Base-by-base conservation (phyloP, 176 grass and related monocot genomes). In the Guadua angustifolia region DNA sequence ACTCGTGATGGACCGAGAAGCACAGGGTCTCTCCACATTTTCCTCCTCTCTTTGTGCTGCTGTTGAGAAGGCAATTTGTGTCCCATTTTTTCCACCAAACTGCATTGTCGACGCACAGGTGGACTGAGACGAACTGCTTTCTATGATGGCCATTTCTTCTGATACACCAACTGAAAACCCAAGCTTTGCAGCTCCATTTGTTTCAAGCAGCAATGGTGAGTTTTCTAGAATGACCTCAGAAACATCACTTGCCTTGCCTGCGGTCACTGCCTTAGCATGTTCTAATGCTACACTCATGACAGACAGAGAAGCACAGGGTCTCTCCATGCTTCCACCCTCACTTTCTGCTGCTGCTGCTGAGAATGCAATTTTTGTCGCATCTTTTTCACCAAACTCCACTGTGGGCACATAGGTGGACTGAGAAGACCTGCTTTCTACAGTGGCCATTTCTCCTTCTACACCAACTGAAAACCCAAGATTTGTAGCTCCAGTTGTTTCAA, bases 201-300 rank as follows among this genome's bases (percentile, higher is more conserved):
- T 76, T 77, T 61, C 68, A 9, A 52, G 26, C 17, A 62, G 19
- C 49, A 62, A 53, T 26, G 61, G 22, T 38, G 82, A 76, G 64
- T 79, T 72, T 36, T 78, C 69, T 72, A 35, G 44, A 74, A 36
- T 44, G 7, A 59, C 42, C 73, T 87, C 66, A 79, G 55, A 84
- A 75, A 53, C 36, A 70, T 58, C 65, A 70, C 13, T 77, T 65
- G 56, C n/a, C 68, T 80, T 84, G 6, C 38, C 42, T 74, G 51
- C 22, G 42, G 40, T 5, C 50, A 61, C 22, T 61, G 57, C 60
- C 61, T 80, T 75, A 75, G 76, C 70, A 80, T 12, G 21, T 50
- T 24, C 40, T 53, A 24, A 58, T 51, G 33, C 50, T 89, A 65
- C 69, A 74, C 33, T 49, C 18, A 0, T 66, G 21, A 12, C 21